A percentile compares a stretch with the other conserved stretches of the same genome.
phyloP scores from a whole-genome alignment of 805 yeast species.

The Sugiyamaella smithiae region DNA sequence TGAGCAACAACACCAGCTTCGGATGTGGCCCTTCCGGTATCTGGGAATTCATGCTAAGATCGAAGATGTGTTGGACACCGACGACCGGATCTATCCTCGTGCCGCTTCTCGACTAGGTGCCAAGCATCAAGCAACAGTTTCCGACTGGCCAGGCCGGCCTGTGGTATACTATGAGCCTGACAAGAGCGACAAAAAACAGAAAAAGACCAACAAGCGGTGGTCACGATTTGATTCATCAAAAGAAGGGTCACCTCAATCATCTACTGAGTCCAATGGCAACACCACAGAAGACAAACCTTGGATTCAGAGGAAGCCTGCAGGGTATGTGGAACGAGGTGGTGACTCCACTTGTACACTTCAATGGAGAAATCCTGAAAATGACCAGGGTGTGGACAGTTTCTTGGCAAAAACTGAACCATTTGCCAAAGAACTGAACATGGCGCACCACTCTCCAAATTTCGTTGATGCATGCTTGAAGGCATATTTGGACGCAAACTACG shows the following conservation, averaged over 20 bases:
- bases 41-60: conserved; percentile 70
- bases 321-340: conserved; percentile 81
- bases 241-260: neutral
- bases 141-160: conserved; percentile 63
- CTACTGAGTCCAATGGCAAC: neutral
- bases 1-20: conserved; percentile 30
- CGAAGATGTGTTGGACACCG: conserved; percentile 74
- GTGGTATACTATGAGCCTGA: conserved; percentile 58
- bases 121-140: conserved; percentile 58
- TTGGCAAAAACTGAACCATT: conserved; percentile 52
- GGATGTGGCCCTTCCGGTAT: conserved; percentile 71
- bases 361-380: conserved; percentile 50
- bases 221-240: conserved; percentile 5
- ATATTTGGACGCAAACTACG: conserved; percentile 51
- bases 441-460: conserved; percentile 74
- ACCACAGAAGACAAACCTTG: conserved; percentile 45
- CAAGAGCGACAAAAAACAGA: conserved; percentile 30
- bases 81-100: conserved; percentile 76
- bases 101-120: conserved; percentile 76
- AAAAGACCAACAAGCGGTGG: conserved; percentile 24
- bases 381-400: conserved; percentile 48
- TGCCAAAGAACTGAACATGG: conserved; percentile 54
- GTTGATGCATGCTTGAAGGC: conserved; percentile 66
- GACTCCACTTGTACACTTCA: conserved; percentile 57
- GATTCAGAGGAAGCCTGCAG: conserved; percentile 76